These are phyloP conservation scores for Termitomyces sp. DNA, from an alignment of 768 basidiomycete genomes.

Conservation along the genomic window DNA sequence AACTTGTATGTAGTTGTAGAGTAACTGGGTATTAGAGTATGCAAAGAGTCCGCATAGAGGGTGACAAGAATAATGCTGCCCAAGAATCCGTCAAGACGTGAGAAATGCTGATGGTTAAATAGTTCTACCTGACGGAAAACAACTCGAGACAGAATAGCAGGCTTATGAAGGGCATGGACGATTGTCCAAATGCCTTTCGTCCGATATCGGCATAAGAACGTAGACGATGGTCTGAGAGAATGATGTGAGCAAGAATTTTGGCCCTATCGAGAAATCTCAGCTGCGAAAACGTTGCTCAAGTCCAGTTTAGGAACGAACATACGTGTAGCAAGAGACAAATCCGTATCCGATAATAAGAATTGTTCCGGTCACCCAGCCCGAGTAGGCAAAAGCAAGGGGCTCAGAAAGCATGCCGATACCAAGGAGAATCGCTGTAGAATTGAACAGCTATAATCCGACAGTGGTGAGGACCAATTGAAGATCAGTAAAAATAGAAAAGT, in stretches of 20 bases:
- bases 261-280: constrained; percentile 44
- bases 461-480: constrained; percentile 1
- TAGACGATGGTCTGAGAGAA: constrained; percentile 60
- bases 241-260: constrained; percentile 77
- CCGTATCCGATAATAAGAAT: constrained; percentile 72
- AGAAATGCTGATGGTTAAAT: constrained; percentile 10
- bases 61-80: constrained; percentile 81
- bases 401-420: constrained; percentile 89
- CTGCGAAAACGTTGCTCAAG: background rate
- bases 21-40: constrained; percentile 62
- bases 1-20: constrained; percentile 72
- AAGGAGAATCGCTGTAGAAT: constrained; percentile 78
- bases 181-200: constrained; percentile 79
- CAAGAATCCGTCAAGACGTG: background rate
- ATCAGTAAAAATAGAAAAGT: background rate
- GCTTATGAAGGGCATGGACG: constrained; percentile 59
- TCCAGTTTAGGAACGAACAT: constrained; percentile 31
- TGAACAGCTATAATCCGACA: constrained; percentile 62
- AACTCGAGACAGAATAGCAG: constrained; percentile 81
- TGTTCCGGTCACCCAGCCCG: constrained; percentile 84
- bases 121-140: constrained; percentile 66
- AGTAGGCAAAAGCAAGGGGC: constrained; percentile 86
- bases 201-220: constrained; percentile 89
- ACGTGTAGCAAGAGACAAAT: constrained; percentile 86
- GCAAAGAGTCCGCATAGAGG: constrained; percentile 81